A percentile compares a stretch with the other conserved stretches of the same genome.
Conservation (phyloP, 192 early-diverging fungal genomes). For the Paraglomus occultum region DNA sequence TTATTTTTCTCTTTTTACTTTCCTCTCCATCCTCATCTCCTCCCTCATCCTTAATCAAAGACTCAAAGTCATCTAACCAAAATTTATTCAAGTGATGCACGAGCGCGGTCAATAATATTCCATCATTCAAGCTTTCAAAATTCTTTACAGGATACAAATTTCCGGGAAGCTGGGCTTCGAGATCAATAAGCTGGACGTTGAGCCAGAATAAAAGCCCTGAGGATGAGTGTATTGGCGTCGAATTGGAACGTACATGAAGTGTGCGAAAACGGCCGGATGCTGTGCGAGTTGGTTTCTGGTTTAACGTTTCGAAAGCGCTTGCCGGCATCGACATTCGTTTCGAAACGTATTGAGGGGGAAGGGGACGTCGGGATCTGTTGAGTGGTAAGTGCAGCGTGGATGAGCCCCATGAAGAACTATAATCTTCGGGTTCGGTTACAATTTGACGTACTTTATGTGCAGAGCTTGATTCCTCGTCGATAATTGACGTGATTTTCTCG, state of each 20-base stretch:
- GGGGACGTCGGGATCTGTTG: no score
- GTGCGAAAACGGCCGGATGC: conserved; percentile 15
- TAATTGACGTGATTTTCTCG: no score
- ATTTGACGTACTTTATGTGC: no score
- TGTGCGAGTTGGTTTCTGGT: neutral
- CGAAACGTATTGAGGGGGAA: no score
- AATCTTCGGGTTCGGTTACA: no score
- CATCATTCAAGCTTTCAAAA: conserved; percentile 26
- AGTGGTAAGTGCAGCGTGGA: no score
- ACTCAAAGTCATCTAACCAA: conserved; percentile 27
- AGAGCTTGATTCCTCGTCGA: no score
- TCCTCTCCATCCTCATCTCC: neutral
- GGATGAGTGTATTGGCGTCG: conserved; percentile 11
- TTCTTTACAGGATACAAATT: conserved; percentile 20
- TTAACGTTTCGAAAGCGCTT: no score
- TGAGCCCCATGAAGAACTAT: no score
- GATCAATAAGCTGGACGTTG: conserved; percentile 26
- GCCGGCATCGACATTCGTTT: no score
- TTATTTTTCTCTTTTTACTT: neutral
- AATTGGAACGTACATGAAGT: conserved; percentile 4
- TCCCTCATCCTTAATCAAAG: neutral
- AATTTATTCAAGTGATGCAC: conserved; percentile 22
- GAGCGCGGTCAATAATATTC: conserved; percentile 15
- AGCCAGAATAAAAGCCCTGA: conserved; percentile 26
- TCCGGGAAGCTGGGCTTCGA: conserved; percentile 1